Percentiles rank a stretch among this genome's conserved stretches.
These are phyloP conservation scores for Akanthomyces lecanii DNA, from an alignment of 2,329 filamentous ascomycete species.

Conservation along the genomic window DNA sequence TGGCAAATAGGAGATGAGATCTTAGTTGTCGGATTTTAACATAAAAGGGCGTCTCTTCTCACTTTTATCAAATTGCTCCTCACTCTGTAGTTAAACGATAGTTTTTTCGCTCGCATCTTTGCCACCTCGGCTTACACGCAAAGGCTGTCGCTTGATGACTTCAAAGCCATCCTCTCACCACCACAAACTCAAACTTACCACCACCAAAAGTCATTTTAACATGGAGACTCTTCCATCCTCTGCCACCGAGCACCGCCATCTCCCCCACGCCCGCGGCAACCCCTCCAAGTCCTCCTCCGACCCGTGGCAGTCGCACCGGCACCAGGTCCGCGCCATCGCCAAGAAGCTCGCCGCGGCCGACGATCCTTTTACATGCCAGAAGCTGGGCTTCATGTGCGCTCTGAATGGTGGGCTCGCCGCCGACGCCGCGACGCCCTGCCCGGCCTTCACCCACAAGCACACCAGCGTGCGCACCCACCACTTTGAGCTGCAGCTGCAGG, in stretches of 20 bases:
- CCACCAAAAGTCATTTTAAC: background rate
- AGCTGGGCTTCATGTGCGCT: conserved; percentile 1
- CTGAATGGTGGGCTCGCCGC: conserved; percentile 4
- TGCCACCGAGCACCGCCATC: background rate
- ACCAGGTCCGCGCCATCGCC: conserved; percentile 7
- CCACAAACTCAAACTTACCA: background rate
- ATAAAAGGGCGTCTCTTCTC: background rate
- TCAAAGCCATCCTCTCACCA: background rate
- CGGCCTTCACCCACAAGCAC: background rate
- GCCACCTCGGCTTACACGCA: background rate
- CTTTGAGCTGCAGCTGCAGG: conserved; percentile 6
- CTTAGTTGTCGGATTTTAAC: background rate
- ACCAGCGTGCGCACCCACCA: conserved; percentile 4
- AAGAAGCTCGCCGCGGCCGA: conserved; percentile 12
- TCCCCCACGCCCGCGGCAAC: background rate
- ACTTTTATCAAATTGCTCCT: background rate
- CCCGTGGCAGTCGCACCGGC: background rate
- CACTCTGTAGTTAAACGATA: background rate
- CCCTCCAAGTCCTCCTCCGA: background rate
- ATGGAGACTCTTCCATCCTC: background rate
- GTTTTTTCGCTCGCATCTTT: background rate
- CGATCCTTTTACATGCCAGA: conserved; percentile 3
- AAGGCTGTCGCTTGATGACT: background rate
- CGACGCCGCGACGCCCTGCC: background rate
- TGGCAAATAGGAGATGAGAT: background rate